These are phyloP conservation scores for Huntiella abstrusa DNA, from an alignment of 2,329 filamentous ascomycete genomes.

Conservation along the genomic window DNA sequence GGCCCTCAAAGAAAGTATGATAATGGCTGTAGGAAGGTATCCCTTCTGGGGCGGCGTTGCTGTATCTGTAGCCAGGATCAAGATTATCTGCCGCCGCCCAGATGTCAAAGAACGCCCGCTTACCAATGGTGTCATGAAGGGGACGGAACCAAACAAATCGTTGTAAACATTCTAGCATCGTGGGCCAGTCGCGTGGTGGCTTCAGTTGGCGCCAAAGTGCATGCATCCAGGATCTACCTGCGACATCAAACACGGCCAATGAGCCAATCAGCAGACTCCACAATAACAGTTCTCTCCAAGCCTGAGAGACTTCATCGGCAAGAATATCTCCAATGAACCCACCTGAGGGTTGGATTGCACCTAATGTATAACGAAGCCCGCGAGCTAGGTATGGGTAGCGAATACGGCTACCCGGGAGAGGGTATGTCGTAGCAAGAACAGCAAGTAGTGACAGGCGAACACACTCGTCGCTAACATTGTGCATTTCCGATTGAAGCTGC, in stretches of 20 bases:
- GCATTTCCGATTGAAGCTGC: constrained; percentile 6
- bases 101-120: constrained; percentile 1
- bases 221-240: constrained; percentile 9
- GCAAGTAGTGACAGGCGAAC: constrained; percentile 6
- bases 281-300: constrained; percentile 6
- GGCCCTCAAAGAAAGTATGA: no score
- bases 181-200: constrained; percentile 8
- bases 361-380: constrained; percentile 5
- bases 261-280: constrained; percentile 8
- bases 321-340: background rate
- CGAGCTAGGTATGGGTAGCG: constrained; percentile 9
- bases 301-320: background rate
- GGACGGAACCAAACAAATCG: constrained; percentile 10
- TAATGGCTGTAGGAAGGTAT: no score
- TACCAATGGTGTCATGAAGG: constrained; percentile 7
- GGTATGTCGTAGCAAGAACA: constrained; percentile 10
- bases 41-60: no score
- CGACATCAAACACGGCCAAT: constrained; percentile 9
- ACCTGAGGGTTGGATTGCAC: constrained; percentile 5
- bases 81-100: constrained; percentile 6
- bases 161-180: constrained; percentile 6
- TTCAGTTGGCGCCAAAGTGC: constrained; percentile 6
- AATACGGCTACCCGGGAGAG: constrained; percentile 8
- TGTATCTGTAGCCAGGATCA: background rate
- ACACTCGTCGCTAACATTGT: constrained; percentile 8